Conservation (phyloP, 257 asterid genomes). For the Petunia secreta region DNA sequence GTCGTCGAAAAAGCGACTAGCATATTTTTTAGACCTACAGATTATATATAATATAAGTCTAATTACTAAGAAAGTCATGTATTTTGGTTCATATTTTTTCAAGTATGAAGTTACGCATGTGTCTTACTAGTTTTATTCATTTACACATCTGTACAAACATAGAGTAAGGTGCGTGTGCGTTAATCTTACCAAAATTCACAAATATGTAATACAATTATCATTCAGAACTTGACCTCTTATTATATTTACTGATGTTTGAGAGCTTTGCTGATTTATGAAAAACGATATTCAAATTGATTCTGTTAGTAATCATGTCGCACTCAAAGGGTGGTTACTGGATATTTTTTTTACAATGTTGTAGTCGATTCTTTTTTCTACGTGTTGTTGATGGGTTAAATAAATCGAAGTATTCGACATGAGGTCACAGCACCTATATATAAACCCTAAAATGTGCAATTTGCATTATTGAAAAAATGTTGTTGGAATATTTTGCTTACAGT, state of each 20-base stretch:
- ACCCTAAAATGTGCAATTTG: too few relatives aligned
- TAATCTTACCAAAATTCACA: background rate
- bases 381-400: background rate
- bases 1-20: too few relatives aligned
- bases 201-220: background rate
- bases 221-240: background rate
- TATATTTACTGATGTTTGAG: background rate
- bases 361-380: background rate
- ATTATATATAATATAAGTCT: too few relatives aligned
- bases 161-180: background rate
- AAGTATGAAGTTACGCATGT: background rate
- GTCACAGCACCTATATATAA: too few relatives aligned
- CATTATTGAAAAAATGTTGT: too few relatives aligned
- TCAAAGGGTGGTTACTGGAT: background rate
- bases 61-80: too few relatives aligned
- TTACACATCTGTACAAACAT: background rate
- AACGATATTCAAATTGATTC: too few relatives aligned
- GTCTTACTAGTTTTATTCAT: background rate
- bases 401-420: too few relatives aligned
- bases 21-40: too few relatives aligned
- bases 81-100: too few relatives aligned
- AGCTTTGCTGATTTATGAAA: background rate
- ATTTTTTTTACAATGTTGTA: background rate
- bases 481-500: too few relatives aligned
- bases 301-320: too few relatives aligned